A percentile compares a stretch with the other conserved stretches of the same genome.
Evolutionary conservation across 2,329 filamentous ascomycete genomes (phyloP).

Genomic region (Tolypocladium pustulatum): DNA sequence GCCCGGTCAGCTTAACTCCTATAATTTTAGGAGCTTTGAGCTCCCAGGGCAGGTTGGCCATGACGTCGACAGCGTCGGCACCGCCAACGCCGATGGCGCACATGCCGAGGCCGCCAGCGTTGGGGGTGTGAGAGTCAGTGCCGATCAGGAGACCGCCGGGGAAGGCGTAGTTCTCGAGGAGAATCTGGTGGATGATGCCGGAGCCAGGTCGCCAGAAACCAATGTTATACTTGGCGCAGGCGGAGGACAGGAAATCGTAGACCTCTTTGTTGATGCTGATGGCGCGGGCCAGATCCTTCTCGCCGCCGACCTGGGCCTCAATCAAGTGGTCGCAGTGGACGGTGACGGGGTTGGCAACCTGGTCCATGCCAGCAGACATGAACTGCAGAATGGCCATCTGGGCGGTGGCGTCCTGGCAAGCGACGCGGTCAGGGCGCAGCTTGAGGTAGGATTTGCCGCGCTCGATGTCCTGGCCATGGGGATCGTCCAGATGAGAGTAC

Average conservation of each 20-base stretch:
- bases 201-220: constrained; percentile 94
- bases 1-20: constrained; percentile 73
- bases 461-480: constrained; percentile 91
- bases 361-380: constrained; percentile 97
- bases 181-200: constrained; percentile 94
- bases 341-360: constrained; percentile 88
- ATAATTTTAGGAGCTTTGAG: constrained; percentile 88
- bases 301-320: constrained; percentile 83
- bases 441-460: constrained; percentile 93
- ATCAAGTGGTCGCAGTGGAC: constrained; percentile 99
- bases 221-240: constrained; percentile 81
- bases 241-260: constrained; percentile 92
- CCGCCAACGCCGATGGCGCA: constrained; percentile 96
- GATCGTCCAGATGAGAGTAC: constrained; percentile 97
- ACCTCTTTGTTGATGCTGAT: constrained; percentile 93
- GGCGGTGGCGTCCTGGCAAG: constrained; percentile 97
- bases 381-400: constrained; percentile 99
- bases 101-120: constrained; percentile 86
- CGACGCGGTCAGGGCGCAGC: constrained; percentile 92
- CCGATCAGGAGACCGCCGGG: constrained; percentile 98
- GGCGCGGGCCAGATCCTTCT: constrained; percentile 72
- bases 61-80: constrained; percentile 90
- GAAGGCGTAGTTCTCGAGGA: constrained; percentile 92
- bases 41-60: constrained; percentile 96
- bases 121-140: constrained; percentile 94